Percentiles rank a stretch among this genome's conserved stretches.
These are phyloP conservation scores for Vitis rotundifolia DNA, from an alignment of 164 flowering plant species.

Conservation along the genomic window DNA sequence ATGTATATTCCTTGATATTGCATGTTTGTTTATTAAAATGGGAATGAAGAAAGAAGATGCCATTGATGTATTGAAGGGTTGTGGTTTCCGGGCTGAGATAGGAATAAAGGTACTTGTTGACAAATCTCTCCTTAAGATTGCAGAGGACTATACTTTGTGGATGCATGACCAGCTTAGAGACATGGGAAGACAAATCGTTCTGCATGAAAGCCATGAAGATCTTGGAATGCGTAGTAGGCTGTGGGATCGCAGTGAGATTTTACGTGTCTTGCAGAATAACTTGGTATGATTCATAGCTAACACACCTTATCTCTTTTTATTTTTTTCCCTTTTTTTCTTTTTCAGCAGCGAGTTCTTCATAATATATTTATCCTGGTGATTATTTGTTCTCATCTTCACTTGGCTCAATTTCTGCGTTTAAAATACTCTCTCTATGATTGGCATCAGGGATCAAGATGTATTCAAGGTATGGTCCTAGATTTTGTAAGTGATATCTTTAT, in stretches of 20 bases:
- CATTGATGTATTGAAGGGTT: conserved; percentile 34
- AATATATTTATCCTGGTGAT: too few species aligned
- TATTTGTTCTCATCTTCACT: not conserved
- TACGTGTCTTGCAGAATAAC: conserved; percentile 23
- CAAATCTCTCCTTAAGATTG: conserved; percentile 39
- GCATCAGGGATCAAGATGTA: conserved; percentile 29
- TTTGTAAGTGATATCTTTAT: conserved; percentile 7
- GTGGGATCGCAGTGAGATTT: conserved; percentile 35
- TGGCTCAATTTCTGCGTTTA: not conserved
- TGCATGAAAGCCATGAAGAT: conserved; percentile 17
- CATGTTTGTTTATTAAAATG: conserved; percentile 41
- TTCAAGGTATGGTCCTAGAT: conserved; percentile 37
- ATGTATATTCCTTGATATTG: conserved; percentile 49
- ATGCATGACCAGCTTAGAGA: conserved; percentile 55
- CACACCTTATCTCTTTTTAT: too few species aligned
- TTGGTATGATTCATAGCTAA: conserved; percentile 19
- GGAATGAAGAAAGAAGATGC: conserved; percentile 32
- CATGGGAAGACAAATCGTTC: conserved; percentile 56
- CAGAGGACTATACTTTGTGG: conserved; percentile 24
- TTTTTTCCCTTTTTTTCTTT: not conserved
- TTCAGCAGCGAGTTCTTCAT: not conserved
- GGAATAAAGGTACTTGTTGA: conserved; percentile 25
- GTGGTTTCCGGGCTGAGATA: conserved; percentile 34
- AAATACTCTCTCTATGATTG: not conserved
- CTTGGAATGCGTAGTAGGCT: conserved; percentile 49